phyloP scores from a whole-genome alignment of 495 filamentous ascomycete species.

The Neurospora sp. region DNA sequence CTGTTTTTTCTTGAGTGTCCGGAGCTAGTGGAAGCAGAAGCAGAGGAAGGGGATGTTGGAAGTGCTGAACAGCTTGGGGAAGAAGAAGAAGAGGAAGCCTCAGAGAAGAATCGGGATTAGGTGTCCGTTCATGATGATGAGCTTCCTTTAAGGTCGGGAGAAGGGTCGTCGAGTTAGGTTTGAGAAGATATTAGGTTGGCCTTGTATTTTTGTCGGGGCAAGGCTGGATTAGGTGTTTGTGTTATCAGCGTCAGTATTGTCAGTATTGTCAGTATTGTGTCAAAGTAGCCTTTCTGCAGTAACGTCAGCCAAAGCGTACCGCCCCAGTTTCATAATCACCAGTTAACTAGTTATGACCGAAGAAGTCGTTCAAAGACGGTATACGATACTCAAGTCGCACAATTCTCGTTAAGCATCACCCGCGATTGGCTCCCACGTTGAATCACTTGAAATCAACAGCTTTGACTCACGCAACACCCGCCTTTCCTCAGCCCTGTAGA shows the following conservation, averaged over 20 bases:
- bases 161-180: background rate
- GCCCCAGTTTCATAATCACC: background rate
- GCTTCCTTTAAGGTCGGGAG: background rate
- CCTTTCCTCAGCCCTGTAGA: background rate
- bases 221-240: background rate
- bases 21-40: background rate
- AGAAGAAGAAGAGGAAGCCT: too few relatives aligned
- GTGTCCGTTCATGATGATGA: background rate
- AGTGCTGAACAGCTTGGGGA: background rate
- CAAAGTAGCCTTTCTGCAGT: background rate
- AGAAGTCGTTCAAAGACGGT: background rate
- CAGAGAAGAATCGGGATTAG: background rate
- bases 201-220: background rate
- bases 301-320: background rate
- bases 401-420: background rate
- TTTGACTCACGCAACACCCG: background rate
- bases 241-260: background rate
- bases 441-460: background rate
- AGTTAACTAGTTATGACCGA: background rate
- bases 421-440: background rate
- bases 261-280: background rate
- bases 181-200: background rate
- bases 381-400: background rate
- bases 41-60: background rate
- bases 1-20: background rate